Base-by-base conservation (phyloP, 2,329 filamentous ascomycete genomes). In the Eurotiales sp. region DNA sequence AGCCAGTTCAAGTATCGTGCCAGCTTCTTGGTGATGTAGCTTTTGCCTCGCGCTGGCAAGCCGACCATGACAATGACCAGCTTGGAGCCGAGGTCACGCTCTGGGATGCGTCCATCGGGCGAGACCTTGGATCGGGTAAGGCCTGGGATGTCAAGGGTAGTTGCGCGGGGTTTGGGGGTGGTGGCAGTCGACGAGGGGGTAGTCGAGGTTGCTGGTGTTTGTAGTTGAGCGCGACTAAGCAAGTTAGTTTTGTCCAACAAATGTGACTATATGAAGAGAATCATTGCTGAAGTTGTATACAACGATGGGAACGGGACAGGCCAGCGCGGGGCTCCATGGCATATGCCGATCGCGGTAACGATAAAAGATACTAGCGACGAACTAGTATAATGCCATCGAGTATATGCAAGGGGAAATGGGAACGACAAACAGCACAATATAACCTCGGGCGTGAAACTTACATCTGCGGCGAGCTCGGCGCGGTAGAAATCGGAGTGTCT, bases 61-160 rank as follows among this genome's bases (percentile, higher is more conserved):
- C 93, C 93, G 55, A 99, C 93, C 93, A 99, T 99, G 68, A 99
- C 85, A 63, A 99, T 95, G 65, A 97, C 90, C 56, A 99, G 78
- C 77, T 99, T 99, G 36, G 93, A 88, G 45, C 91, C 93, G 45
- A 99, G 88, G 79, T 99, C 93, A 64, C 92, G 82, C 65, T 92
- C 85, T 50, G 93, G 87, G 61, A 99, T 99, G 62, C 89, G 85
- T 59, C 93, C 93, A 70, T 99, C 93, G 8, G 93, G 93, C 1
- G 93, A 99, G 44, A 95, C 90, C 65, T 90, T 90, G 54, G 92
- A 97, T 64, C 90, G 87, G 54, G 93, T 99, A 77, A 99, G 84
- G 58, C 93, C 93, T 52, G 93, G 93, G 54, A 99, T 96, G 69
- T 96, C 95, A 62, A 97, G 84, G 12, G 93, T 96, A 14, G 93